Evolutionary conservation across 768 basidiomycete genomes (phyloP).

Genomic region (Strobilomyces dryophilus): DNA sequence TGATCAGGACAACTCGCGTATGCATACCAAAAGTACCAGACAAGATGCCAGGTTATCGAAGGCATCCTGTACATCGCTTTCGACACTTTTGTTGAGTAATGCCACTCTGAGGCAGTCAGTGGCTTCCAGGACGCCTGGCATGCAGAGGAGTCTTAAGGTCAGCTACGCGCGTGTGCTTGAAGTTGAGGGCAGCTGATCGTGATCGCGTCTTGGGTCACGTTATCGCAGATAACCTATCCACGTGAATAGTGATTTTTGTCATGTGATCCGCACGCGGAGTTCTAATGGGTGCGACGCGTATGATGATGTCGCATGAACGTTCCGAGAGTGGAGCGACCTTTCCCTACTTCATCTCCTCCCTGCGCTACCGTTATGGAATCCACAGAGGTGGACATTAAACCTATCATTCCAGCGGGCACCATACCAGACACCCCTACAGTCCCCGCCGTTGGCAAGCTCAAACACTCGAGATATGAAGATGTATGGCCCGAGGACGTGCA

Average conservation of each 20-base stretch:
- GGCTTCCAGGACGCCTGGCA: conserved; percentile 28
- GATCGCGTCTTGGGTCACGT: conserved; percentile 8
- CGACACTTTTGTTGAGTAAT: conserved; percentile 26
- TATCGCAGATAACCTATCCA: not conserved
- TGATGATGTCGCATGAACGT: conserved; percentile 1
- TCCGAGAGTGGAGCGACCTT: not conserved
- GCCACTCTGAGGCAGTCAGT: conserved; percentile 30
- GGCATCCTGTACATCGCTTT: conserved; percentile 30
- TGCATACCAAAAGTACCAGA: conserved; percentile 40
- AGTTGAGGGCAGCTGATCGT: too few species aligned
- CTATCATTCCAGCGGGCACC: conserved; percentile 7
- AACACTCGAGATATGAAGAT: conserved; percentile 32
- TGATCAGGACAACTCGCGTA: conserved; percentile 2
- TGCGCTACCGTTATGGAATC: conserved; percentile 25
- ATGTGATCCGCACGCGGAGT: conserved; percentile 26
- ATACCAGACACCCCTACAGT: not conserved
- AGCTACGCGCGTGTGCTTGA: not conserved
- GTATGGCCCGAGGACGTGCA: conserved; percentile 34
- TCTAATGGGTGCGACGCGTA: conserved; percentile 19
- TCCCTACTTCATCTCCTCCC: not conserved
- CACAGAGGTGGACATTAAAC: conserved; percentile 14
- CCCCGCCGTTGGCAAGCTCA: conserved; percentile 14
- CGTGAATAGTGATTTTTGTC: conserved; percentile 28
- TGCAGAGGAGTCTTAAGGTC: not conserved
- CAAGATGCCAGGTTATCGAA: conserved; percentile 40